phyloP scores from a whole-genome alignment of 306 rosid species.

The Cucumis melo region DNA sequence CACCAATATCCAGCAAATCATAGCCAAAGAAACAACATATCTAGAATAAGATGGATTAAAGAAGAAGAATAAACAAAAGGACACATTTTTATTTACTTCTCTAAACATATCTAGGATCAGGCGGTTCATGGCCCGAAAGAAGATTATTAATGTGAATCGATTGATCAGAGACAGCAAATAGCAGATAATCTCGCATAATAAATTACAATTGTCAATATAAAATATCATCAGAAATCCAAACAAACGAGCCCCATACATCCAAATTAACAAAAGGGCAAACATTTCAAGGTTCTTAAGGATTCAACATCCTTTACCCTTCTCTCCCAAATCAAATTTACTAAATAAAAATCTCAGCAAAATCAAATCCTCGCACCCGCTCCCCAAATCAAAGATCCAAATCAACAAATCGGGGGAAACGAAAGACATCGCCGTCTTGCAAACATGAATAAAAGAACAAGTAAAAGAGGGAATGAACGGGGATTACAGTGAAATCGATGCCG shows the following conservation, averaged over 20 bases:
- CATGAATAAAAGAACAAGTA: neutral
- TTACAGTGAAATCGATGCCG: constrained; percentile 75
- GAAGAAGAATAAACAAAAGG: neutral
- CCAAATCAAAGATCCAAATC: neutral
- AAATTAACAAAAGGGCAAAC: neutral
- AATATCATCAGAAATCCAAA: neutral
- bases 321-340: neutral
- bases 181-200: neutral
- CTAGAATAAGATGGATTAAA: neutral
- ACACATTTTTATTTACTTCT: neutral
- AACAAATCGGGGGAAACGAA: neutral
- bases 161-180: neutral
- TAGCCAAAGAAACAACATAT: neutral
- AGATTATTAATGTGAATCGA: neutral
- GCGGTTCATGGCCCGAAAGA: neutral
- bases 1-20: neutral
- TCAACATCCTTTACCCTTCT: neutral
- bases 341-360: no score
- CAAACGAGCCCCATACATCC: neutral
- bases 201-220: neutral
- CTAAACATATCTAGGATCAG: neutral
- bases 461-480: neutral
- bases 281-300: neutral
- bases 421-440: neutral
- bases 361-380: neutral